phyloP scores from a whole-genome alignment of 352 stramenopile species.

The Pythium insidiosum region DNA sequence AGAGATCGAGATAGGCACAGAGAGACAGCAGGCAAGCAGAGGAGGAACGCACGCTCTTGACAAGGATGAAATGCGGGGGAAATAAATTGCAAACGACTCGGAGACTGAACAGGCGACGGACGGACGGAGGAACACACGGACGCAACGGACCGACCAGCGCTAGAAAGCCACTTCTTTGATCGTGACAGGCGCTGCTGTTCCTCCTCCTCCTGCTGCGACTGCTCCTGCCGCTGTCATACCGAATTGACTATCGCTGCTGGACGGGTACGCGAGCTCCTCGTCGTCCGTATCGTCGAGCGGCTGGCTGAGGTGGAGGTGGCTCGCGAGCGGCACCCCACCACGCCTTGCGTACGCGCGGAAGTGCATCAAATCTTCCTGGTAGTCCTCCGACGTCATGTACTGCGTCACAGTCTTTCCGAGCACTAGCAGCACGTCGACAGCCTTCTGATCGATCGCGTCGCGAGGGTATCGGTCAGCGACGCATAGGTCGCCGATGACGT shows the following conservation, averaged over 20 bases:
- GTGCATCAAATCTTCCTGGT: constrained; percentile 62
- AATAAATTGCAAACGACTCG: no score
- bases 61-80: no score
- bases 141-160: not conserved
- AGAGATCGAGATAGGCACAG: no score
- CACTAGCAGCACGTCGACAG: constrained; percentile 81
- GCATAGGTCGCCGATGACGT: constrained; percentile 82
- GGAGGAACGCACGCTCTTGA: no score
- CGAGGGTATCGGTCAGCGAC: constrained; percentile 74
- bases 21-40: no score
- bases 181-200: constrained; percentile 4
- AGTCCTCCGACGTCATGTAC: constrained; percentile 84
- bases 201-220: not conserved
- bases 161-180: constrained; percentile 84
- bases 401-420: constrained; percentile 82
- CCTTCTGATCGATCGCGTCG: constrained; percentile 76
- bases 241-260: no score
- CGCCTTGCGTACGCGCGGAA: no score
- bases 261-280: constrained; percentile 3
- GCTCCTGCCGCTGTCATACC: not conserved
- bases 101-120: no score
- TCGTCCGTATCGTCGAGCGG: constrained; percentile 10
- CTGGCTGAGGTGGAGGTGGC: no score
- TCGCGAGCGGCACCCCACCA: no score
- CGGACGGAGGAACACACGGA: not conserved